Conservation (phyloP, 768 basidiomycete genomes). For the Collybia sp. region DNA sequence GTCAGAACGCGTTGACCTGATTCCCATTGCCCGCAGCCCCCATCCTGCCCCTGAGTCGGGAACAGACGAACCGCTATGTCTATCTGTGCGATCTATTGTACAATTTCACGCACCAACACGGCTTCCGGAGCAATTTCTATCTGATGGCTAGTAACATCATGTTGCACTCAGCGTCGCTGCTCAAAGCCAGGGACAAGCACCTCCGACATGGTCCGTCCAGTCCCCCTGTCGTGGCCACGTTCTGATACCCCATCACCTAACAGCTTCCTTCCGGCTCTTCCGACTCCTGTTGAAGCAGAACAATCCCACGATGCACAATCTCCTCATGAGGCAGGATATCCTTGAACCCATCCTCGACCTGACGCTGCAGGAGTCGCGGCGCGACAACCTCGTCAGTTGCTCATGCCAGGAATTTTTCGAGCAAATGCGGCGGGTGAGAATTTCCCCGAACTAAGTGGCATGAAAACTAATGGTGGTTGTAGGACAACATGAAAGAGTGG, state of each 20-base stretch:
- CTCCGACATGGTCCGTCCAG: slow-evolving; percentile 75
- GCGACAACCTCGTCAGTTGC: slow-evolving; percentile 91
- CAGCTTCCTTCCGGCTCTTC: slow-evolving; percentile 92
- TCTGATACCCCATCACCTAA: slow-evolving; percentile 9
- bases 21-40: slow-evolving; percentile 33
- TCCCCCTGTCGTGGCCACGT: neutral
- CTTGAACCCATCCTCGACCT: slow-evolving; percentile 81
- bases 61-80: slow-evolving; percentile 78
- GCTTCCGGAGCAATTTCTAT: slow-evolving; percentile 89
- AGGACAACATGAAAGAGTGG: slow-evolving; percentile 88
- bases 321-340: slow-evolving; percentile 82
- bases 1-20: neutral
- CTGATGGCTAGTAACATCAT: slow-evolving; percentile 79
- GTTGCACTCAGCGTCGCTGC: slow-evolving; percentile 66
- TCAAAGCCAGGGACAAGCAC: slow-evolving; percentile 86
- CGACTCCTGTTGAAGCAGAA: slow-evolving; percentile 78
- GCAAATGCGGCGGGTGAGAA: slow-evolving; percentile 74
- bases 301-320: slow-evolving; percentile 68
- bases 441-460: neutral
- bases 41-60: slow-evolving; percentile 54
- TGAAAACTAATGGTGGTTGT: neutral
- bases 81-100: slow-evolving; percentile 90
- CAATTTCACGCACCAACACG: slow-evolving; percentile 84
- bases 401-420: slow-evolving; percentile 97
- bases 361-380: slow-evolving; percentile 73